phyloP scores from a whole-genome alignment of 176 grass and related monocot species.

The Oryza meridionalis region DNA sequence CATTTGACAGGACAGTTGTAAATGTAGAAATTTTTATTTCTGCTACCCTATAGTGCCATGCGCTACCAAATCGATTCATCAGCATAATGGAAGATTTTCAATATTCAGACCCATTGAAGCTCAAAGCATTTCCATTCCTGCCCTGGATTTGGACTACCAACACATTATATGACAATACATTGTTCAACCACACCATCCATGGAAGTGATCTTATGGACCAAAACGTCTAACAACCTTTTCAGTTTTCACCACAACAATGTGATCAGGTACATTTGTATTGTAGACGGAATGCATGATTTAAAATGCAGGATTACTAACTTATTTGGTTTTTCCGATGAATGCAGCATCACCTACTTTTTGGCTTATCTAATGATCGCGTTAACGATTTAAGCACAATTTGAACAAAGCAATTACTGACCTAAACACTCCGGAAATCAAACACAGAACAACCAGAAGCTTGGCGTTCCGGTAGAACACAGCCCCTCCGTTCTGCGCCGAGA shows the following conservation, averaged over 20 bases:
- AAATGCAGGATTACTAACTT: neutral
- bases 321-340: neutral
- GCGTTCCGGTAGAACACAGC: conserved; percentile 79
- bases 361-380: neutral
- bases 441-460: conserved; percentile 76
- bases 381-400: neutral
- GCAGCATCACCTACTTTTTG: neutral
- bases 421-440: conserved; percentile 85
- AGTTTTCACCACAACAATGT: neutral
- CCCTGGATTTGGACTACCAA: neutral
- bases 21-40: conserved; percentile 7
- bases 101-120: neutral
- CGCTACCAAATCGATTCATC: neutral
- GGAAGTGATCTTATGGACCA: neutral
- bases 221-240: neutral
- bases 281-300: neutral
- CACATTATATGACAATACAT: neutral
- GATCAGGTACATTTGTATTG: neutral
- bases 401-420: conserved; percentile 62
- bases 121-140: neutral
- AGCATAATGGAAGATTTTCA: neutral
- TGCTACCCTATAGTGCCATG: neutral
- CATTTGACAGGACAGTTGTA: neutral
- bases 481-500: conserved; percentile 84
- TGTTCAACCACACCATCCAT: neutral